Evolutionary conservation across 2,329 filamentous ascomycete species (phyloP).

Genomic region (Penicillium sclerotigenum): DNA sequence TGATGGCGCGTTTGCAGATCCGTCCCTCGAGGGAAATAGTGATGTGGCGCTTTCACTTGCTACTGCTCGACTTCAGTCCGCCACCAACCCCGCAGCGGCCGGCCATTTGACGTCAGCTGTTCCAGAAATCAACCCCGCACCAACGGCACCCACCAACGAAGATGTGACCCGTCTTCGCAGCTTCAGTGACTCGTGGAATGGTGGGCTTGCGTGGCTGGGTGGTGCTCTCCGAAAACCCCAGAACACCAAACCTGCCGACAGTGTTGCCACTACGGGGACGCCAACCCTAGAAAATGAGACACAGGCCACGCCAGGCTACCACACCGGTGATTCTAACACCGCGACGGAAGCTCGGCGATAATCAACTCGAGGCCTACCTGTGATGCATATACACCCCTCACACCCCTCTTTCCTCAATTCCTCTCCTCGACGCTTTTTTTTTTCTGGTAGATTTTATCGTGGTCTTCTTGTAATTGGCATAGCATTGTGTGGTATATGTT

Average conservation of each 20-base stretch:
- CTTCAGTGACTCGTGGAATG: constrained; percentile 39
- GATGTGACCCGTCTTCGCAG: constrained; percentile 32
- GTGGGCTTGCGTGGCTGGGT: constrained; percentile 36
- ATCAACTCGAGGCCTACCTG: not conserved
- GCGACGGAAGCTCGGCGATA: constrained; percentile 10
- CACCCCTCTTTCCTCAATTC: not conserved
- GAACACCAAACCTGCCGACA: constrained; percentile 1
- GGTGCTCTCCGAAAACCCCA: constrained; percentile 28
- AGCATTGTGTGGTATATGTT: constrained; percentile 19
- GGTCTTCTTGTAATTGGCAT: constrained; percentile 20
- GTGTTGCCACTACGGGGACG: constrained; percentile 11
- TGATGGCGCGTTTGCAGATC: constrained; percentile 26
- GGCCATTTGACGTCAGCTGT: constrained; percentile 25
- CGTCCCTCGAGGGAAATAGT: constrained; percentile 17
- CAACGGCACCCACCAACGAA: constrained; percentile 11
- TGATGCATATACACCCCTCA: constrained; percentile 8
- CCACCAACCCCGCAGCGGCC: constrained; percentile 21
- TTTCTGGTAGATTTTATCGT: constrained; percentile 9
- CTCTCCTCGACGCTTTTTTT: not conserved
- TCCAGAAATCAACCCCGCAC: constrained; percentile 11
- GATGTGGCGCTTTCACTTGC: constrained; percentile 22
- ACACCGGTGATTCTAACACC: not conserved
- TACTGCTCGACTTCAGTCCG: constrained; percentile 28
- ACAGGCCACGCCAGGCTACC: not conserved
- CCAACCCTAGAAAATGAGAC: constrained; percentile 11